Conservation (phyloP, 352 stramenopile species). For the Phytophthora colocasiae region DNA sequence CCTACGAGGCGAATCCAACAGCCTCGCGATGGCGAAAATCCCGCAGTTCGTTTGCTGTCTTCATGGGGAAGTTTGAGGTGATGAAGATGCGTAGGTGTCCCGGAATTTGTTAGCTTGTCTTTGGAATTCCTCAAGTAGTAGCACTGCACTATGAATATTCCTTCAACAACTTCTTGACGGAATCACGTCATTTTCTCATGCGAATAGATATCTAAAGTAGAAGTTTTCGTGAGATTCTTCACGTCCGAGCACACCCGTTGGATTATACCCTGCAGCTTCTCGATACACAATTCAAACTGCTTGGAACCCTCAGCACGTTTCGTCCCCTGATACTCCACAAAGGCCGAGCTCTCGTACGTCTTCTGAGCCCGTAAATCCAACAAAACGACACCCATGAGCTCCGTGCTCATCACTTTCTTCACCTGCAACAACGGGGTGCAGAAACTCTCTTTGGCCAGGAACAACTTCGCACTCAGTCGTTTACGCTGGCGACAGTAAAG, state of each 20-base stretch:
- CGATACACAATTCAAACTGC: constrained; percentile 91
- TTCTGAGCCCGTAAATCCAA: constrained; percentile 89
- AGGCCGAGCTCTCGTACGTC: constrained; percentile 88
- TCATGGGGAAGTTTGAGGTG: not conserved
- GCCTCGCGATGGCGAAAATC: not conserved
- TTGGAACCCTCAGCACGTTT: constrained; percentile 90
- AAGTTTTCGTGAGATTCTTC: constrained; percentile 83
- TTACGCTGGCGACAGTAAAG: constrained; percentile 92
- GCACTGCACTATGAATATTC: no score
- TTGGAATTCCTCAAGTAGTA: no score
- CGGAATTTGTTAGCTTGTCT: no score
- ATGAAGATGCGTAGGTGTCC: not conserved
- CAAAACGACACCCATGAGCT: constrained; percentile 85
- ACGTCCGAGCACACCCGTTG: constrained; percentile 92
- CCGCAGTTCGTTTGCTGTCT: not conserved
- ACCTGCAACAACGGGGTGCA: constrained; percentile 88
- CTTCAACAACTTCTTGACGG: no score
- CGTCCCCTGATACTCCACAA: constrained; percentile 91
- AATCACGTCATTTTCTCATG: no score
- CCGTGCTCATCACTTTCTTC: constrained; percentile 88
- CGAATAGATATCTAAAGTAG: constrained; percentile 24
- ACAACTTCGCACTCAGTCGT: constrained; percentile 81
- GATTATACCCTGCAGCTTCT: constrained; percentile 91
- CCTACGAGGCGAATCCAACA: not conserved
- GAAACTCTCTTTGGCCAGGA: constrained; percentile 93